Evolutionary conservation across 345 rosid genomes (phyloP).

Genomic region (Diplotaxis tenuifolia): DNA sequence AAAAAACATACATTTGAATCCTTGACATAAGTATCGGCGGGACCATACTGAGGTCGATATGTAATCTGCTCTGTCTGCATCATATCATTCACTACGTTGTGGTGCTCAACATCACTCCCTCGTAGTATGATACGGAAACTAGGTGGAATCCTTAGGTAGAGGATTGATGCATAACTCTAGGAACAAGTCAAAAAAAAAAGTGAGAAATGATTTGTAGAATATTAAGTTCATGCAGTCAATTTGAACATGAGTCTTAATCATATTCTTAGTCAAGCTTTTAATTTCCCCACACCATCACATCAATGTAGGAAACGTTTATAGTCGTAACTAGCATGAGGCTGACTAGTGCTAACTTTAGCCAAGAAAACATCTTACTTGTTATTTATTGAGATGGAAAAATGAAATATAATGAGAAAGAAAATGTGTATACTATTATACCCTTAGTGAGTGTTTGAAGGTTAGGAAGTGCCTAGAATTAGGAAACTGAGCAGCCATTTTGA

Average conservation of each 20-base stretch:
- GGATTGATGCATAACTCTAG: constrained; percentile 92
- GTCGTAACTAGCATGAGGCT: too few relatives aligned
- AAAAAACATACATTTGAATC: constrained; percentile 51
- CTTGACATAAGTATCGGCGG: constrained; percentile 39
- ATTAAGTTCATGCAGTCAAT: too few relatives aligned
- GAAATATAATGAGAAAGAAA: constrained; percentile 26
- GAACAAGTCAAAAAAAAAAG: constrained; percentile 1
- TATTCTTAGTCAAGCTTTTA: too few relatives aligned
- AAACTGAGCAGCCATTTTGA: constrained; percentile 69
- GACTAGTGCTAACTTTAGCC: too few relatives aligned
- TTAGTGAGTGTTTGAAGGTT: constrained; percentile 81
- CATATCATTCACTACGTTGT: constrained; percentile 96
- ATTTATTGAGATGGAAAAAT: not conserved
- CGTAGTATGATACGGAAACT: constrained; percentile 79
- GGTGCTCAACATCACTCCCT: constrained; percentile 89
- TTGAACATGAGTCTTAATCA: not conserved
- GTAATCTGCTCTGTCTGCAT: constrained; percentile 73
- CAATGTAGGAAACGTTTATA: too few relatives aligned
- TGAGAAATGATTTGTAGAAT: not conserved
- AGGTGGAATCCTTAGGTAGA: constrained; percentile 84
- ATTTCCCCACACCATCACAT: too few relatives aligned
- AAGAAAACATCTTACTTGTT: too few relatives aligned
- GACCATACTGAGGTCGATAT: constrained; percentile 68
- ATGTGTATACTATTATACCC: constrained; percentile 62
- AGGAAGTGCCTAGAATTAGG: constrained; percentile 86